Base-by-base conservation (phyloP, 129 eudicot genomes). In the Solidago caesia region DNA sequence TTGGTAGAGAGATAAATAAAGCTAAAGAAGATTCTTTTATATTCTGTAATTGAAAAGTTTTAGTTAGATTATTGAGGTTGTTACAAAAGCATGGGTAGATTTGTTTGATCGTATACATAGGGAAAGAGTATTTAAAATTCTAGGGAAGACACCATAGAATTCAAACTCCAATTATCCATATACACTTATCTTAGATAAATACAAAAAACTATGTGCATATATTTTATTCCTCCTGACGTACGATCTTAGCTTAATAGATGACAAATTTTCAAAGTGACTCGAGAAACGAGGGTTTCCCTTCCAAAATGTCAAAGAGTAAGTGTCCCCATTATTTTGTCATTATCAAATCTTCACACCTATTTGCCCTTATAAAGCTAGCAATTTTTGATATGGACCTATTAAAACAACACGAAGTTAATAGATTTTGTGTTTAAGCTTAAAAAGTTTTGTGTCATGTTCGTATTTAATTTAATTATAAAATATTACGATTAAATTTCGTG, bases 121-220 rank as follows among this genome's bases (percentile, higher is more conserved):
- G 77, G 73, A 79, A 79, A 7, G 61, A 72, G 78, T 64, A 74
- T 25, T 75, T 68, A 68, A 63, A 45, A 33, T 64, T 45, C 41
- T 51, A 46, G 84, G 83, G 85, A 82, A 78, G 85, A 78, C 84
- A 82, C 72, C 4, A 68, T 49, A 74, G 75, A 74, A 60, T 82
- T 81, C 83, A 87, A 87, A 82, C 82, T 74, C 79, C 89, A 74
- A 77, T 77, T 80, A 80, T 83, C 71, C 70, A 86, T 62, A 64
- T 62, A 64, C 74, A 68, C 67, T 69, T 48, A 48, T 82, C 64
- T 66, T 27, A 56, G 68, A 74, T 72, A 44, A 76, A 57, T 71
- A 61, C 75, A 78, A 70, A 55, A 75, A 62, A 71, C 68, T 45
- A 72, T 76, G 80, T 80, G 43, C 64, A 68, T 66, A 68, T 66